Conservation (phyloP, 352 stramenopile genomes). For the Globisporangium okanoganense region DNA sequence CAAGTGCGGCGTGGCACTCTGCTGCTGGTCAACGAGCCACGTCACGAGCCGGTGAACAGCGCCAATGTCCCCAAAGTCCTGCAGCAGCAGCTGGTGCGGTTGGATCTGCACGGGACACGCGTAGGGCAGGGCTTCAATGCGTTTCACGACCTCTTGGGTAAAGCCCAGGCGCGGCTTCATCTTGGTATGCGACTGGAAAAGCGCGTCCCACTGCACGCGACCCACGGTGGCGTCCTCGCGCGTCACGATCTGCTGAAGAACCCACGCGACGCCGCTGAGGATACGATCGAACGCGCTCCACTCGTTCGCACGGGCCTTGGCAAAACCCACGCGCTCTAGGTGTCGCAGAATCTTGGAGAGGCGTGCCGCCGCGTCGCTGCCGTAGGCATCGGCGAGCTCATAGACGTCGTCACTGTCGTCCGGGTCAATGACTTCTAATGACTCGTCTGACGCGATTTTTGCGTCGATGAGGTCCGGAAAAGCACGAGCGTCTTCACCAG, state of each 20-base stretch:
- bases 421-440: background rate
- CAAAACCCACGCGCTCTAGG: slow-evolving; percentile 38
- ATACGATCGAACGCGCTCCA: slow-evolving; percentile 67
- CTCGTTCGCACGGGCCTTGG: slow-evolving; percentile 29
- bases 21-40: slow-evolving; percentile 49
- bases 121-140: slow-evolving; percentile 36
- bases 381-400: slow-evolving; percentile 33
- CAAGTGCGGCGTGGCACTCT: slow-evolving; percentile 28
- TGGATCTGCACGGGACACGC: slow-evolving; percentile 37
- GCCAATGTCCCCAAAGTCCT: slow-evolving; percentile 72
- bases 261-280: slow-evolving; percentile 49
- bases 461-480: background rate
- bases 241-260: slow-evolving; percentile 52
- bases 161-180: slow-evolving; percentile 71
- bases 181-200: slow-evolving; percentile 60
- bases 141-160: slow-evolving; percentile 47
- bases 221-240: slow-evolving; percentile 36
- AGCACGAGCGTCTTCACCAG: background rate
- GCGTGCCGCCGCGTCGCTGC: slow-evolving; percentile 25
- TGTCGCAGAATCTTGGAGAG: slow-evolving; percentile 26
- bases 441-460: background rate
- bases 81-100: slow-evolving; percentile 70
- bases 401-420: slow-evolving; percentile 16
- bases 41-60: slow-evolving; percentile 41
- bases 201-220: slow-evolving; percentile 60